These are phyloP conservation scores for Croton setiger DNA, from an alignment of 441 rosid species.

Conservation along the genomic window DNA sequence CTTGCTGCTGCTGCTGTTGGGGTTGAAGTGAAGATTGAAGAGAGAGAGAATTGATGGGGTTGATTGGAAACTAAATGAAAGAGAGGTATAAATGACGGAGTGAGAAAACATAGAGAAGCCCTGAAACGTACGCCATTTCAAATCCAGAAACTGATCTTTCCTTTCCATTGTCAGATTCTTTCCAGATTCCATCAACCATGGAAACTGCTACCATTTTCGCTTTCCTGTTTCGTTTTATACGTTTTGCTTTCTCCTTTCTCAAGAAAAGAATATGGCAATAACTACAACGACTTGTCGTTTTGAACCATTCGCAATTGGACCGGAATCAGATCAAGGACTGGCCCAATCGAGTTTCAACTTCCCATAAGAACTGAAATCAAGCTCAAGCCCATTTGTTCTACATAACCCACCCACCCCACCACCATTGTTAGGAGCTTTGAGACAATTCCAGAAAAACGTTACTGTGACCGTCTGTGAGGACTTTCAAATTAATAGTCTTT, in stretches of 20 bases:
- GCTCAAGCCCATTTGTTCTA: no score
- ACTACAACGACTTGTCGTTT: no score
- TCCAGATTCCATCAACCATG: not conserved
- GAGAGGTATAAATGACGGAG: conserved; percentile 19
- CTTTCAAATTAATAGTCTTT: not conserved
- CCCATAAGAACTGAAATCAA: no score
- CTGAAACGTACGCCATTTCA: conserved; percentile 14
- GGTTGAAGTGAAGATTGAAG: not conserved
- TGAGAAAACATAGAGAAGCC: conserved; percentile 15
- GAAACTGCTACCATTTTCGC: not conserved
- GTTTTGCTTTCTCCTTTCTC: not conserved
- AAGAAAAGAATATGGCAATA: conserved; percentile 23
- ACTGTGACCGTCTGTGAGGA: not conserved
- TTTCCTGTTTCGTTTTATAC: conserved; percentile 11
- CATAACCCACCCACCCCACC: no score
- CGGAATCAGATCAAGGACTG: no score
- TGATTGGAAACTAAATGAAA: conserved; percentile 1
- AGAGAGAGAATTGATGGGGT: not conserved
- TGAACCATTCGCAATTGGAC: no score
- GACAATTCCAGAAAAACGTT: conserved; percentile 37
- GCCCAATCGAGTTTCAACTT: no score
- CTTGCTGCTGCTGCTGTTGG: not conserved
- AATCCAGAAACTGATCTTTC: not conserved
- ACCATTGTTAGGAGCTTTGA: not conserved
- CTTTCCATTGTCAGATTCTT: not conserved